Evolutionary conservation across 2,329 filamentous ascomycete genomes (phyloP).

Genomic region (Magnaporthales sp.): DNA sequence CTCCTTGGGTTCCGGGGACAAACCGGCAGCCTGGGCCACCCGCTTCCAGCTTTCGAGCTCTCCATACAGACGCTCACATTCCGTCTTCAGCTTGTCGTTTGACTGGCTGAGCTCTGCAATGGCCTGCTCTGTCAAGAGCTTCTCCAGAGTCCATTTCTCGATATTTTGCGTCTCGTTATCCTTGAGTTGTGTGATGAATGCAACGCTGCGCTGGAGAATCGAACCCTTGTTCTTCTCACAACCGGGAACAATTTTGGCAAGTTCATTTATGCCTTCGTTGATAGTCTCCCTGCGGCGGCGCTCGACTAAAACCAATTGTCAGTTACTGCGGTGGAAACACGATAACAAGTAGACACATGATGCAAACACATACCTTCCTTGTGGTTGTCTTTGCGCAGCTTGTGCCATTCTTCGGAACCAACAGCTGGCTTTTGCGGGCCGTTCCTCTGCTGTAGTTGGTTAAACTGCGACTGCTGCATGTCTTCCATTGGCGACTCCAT

Average conservation of each 20-base stretch:
- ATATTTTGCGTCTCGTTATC: conserved; percentile 92
- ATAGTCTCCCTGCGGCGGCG: conserved; percentile 94
- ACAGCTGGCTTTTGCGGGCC: conserved; percentile 66
- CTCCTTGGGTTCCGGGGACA: conserved; percentile 17
- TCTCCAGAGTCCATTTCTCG: conserved; percentile 88
- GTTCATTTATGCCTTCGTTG: conserved; percentile 96
- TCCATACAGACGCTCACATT: conserved; percentile 69
- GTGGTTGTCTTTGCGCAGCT: conserved; percentile 93
- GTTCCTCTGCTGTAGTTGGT: background rate
- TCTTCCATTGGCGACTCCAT: conserved; percentile 25
- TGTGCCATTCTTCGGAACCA: conserved; percentile 98
- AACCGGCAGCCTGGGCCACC: conserved; percentile 50
- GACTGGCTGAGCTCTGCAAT: conserved; percentile 80
- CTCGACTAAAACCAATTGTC: conserved; percentile 56
- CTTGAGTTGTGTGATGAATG: conserved; percentile 90
- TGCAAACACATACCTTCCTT: conserved; percentile 72
- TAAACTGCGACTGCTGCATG: conserved; percentile 26
- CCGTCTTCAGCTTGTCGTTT: conserved; percentile 78
- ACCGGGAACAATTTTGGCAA: conserved; percentile 93
- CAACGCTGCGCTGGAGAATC: conserved; percentile 85
- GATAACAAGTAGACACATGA: background rate
- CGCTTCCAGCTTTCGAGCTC: conserved; percentile 76
- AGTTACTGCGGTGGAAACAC: background rate
- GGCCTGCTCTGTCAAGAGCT: conserved; percentile 80
- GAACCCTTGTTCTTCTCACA: conserved; percentile 99